phyloP scores from a whole-genome alignment of 306 rosid species.

The Vigna unguiculata region DNA sequence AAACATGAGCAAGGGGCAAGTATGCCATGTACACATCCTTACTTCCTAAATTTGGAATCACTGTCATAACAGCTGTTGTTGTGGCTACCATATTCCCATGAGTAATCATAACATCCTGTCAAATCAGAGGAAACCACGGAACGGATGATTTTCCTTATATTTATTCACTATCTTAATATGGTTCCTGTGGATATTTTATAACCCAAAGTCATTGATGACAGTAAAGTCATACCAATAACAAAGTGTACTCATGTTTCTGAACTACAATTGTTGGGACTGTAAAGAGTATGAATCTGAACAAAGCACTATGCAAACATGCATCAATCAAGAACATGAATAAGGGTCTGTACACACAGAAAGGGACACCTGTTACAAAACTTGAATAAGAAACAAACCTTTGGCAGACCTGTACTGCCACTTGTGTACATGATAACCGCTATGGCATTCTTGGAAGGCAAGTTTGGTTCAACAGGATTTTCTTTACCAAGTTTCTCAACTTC shows the following conservation, averaged over 20 bases:
- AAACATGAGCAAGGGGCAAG: conserved; percentile 95
- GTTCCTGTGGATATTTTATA: neutral
- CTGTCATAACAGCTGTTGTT: conserved; percentile 74
- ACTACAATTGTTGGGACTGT: conserved; percentile 1
- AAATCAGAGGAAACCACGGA: neutral
- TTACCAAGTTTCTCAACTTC: conserved; percentile 86
- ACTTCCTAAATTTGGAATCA: conserved; percentile 67
- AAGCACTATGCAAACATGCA: conserved; percentile 29
- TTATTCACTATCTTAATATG: conserved; percentile 17
- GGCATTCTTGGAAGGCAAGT: conserved; percentile 73
- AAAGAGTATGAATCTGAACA: neutral
- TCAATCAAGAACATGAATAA: neutral
- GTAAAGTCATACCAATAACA: conserved; percentile 24
- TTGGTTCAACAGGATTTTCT: conserved; percentile 61
- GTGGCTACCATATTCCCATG: conserved; percentile 92
- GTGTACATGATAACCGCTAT: conserved; percentile 92
- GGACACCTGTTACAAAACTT: conserved; percentile 12
- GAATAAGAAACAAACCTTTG: conserved; percentile 72
- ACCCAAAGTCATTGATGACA: conserved; percentile 21
- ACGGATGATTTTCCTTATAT: neutral
- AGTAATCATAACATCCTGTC: conserved; percentile 85
- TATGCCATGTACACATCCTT: conserved; percentile 88
- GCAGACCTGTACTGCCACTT: conserved; percentile 94
- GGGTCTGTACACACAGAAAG: neutral
- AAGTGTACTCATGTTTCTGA: conserved; percentile 24